Evolutionary conservation across 2,329 filamentous ascomycete species (phyloP).

Genomic region (Talaromyces albobiverticillius): DNA sequence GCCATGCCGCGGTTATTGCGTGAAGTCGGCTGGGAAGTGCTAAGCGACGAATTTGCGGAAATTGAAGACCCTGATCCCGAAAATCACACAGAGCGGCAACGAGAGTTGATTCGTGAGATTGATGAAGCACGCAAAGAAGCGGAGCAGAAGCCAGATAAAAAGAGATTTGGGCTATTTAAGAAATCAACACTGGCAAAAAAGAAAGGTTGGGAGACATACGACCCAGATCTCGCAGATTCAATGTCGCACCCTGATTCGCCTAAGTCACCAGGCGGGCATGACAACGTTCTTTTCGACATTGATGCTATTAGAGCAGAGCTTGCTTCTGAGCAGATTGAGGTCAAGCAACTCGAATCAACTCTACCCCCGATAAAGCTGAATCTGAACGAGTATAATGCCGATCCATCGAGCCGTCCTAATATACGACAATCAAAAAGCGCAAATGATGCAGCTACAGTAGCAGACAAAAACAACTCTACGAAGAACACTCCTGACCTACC

Average conservation of each 20-base stretch:
- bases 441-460: constrained; percentile 25
- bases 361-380: constrained; percentile 86
- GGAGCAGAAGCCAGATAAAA: constrained; percentile 72
- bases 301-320: constrained; percentile 89
- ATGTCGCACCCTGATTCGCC: constrained; percentile 25
- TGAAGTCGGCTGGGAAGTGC: constrained; percentile 85
- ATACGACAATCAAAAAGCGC: constrained; percentile 42
- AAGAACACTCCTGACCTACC: constrained; percentile 3
- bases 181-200: constrained; percentile 71
- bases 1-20: constrained; percentile 86
- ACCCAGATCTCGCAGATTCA: constrained; percentile 54
- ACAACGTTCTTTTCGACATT: constrained; percentile 80
- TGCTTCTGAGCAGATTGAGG: constrained; percentile 66
- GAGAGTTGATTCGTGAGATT: constrained; percentile 93
- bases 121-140: constrained; percentile 87
- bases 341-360: constrained; percentile 82
- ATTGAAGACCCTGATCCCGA: constrained; percentile 98
- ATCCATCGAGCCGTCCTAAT: constrained; percentile 23
- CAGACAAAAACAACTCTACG: constrained; percentile 19
- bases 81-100: constrained; percentile 80
- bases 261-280: constrained; percentile 28
- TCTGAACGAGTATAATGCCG: constrained; percentile 32
- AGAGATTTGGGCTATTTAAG: constrained; percentile 74
- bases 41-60: constrained; percentile 91
- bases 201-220: constrained; percentile 92